Evolutionary conservation across 2,329 filamentous ascomycete species (phyloP).

Genomic region (Sarocladium kiliense): DNA sequence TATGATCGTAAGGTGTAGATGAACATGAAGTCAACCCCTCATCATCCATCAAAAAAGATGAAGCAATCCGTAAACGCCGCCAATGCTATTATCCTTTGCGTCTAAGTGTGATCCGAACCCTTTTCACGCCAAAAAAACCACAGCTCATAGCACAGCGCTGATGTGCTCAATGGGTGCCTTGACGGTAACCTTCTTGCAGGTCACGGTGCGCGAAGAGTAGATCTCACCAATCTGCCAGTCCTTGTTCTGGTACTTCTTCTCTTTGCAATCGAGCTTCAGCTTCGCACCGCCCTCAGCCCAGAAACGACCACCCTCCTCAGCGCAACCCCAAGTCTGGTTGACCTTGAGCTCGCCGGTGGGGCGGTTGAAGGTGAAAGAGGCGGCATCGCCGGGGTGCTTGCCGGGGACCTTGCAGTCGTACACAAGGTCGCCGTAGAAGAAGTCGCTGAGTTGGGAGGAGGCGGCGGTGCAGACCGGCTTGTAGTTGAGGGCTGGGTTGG

Average conservation of each 20-base stretch:
- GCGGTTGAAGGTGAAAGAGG: constrained; percentile 38
- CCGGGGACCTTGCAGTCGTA: constrained; percentile 38
- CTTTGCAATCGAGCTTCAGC: constrained; percentile 24
- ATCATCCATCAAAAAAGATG: neutral
- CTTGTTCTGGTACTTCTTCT: constrained; percentile 21
- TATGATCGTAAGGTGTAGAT: neutral
- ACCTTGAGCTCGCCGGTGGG: constrained; percentile 30
- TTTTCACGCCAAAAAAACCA: neutral
- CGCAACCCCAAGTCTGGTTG: constrained; percentile 46
- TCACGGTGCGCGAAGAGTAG: constrained; percentile 24
- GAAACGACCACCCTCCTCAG: constrained; percentile 30
- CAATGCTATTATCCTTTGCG: neutral
- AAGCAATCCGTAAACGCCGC: neutral
- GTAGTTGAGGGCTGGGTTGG: constrained; percentile 37
- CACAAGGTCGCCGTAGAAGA: constrained; percentile 42
- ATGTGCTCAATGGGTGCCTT: constrained; percentile 21
- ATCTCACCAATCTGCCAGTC: constrained; percentile 25
- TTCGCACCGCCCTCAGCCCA: constrained; percentile 20
- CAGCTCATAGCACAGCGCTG: constrained; percentile 17
- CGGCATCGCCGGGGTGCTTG: constrained; percentile 15
- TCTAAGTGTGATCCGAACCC: neutral
- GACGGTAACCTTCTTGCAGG: constrained; percentile 21
- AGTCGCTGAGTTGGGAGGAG: constrained; percentile 39
- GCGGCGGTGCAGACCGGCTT: constrained; percentile 31
- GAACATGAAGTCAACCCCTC: neutral